phyloP scores from a whole-genome alignment of 2,329 filamentous ascomycete genomes.

The Epichloe baconii region DNA sequence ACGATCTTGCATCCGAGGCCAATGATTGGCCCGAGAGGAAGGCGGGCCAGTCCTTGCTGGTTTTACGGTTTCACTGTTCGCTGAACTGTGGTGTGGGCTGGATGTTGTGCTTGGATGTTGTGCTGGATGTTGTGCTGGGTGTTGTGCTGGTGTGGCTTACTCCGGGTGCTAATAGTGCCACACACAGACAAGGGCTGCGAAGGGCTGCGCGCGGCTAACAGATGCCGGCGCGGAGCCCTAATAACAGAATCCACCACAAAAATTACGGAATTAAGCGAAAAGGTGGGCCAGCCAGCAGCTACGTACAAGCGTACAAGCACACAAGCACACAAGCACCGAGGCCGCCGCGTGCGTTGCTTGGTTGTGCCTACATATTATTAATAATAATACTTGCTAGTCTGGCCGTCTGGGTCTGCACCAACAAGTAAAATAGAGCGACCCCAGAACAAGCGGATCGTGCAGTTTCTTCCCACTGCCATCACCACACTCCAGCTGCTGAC shows the following conservation, averaged over 20 bases:
- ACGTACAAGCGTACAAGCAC: too few relatives aligned
- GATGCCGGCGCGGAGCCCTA: conserved; percentile 12
- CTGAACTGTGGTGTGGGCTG: background rate
- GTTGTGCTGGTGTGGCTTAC: background rate
- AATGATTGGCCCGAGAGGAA: background rate
- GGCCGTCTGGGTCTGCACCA: too few relatives aligned
- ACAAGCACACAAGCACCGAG: too few relatives aligned
- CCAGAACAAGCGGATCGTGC: conserved; percentile 6
- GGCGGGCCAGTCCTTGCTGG: background rate
- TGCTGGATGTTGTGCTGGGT: background rate
- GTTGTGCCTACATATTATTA: too few relatives aligned
- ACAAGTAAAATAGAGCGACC: background rate
- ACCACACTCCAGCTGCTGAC: conserved; percentile 5
- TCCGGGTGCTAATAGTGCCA: conserved; percentile 5
- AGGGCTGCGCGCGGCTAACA: background rate
- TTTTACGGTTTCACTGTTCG: too few relatives aligned
- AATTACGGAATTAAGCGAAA: conserved; percentile 13
- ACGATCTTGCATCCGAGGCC: background rate
- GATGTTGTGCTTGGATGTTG: background rate
- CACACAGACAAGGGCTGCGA: background rate
- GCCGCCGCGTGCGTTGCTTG: background rate
- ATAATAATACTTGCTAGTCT: too few relatives aligned
- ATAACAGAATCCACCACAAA: conserved; percentile 15
- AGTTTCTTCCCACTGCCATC: conserved; percentile 11
- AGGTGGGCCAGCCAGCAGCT: conserved; percentile 4